Conservation (phyloP, 192 early-diverging fungal species). For the Chytriomyces sp. region DNA sequence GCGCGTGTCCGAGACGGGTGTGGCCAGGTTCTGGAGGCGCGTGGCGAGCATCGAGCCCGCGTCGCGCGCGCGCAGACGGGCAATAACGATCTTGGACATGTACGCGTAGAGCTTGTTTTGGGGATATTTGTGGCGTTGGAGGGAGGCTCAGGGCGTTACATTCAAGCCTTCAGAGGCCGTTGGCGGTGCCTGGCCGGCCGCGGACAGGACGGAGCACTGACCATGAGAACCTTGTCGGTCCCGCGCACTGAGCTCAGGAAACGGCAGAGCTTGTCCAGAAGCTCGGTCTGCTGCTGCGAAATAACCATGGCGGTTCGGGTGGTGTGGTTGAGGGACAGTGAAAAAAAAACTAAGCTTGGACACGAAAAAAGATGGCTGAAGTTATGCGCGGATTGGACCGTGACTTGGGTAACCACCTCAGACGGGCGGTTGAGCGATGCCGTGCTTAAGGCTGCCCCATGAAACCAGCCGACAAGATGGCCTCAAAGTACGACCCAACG, state of each 20-base stretch:
- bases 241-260: slow-evolving; percentile 55
- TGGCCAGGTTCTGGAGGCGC: slow-evolving; percentile 77
- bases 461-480: slow-evolving; percentile 51
- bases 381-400: slow-evolving; percentile 20
- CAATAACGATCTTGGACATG: slow-evolving; percentile 85
- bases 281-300: slow-evolving; percentile 47
- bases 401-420: slow-evolving; percentile 12
- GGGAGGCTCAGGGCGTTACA: not conserved
- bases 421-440: not conserved
- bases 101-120: slow-evolving; percentile 81
- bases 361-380: not conserved
- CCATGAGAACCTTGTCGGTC: slow-evolving; percentile 75
- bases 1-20: slow-evolving; percentile 88
- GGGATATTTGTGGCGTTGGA: slow-evolving; percentile 6
- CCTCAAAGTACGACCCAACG: slow-evolving; percentile 50
- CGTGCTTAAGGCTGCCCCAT: not conserved
- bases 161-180: not conserved
- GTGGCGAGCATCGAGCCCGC: slow-evolving; percentile 60
- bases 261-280: slow-evolving; percentile 40
- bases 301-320: slow-evolving; percentile 49
- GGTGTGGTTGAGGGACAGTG: slow-evolving; percentile 30
- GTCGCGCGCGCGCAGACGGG: slow-evolving; percentile 66
- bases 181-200: not conserved
- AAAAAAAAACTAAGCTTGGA: slow-evolving; percentile 39
- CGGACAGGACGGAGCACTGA: not conserved